A percentile compares a stretch with the other conserved stretches of the same genome.
Evolutionary conservation across 1,139 yeast species (phyloP).

Genomic region (Scheffersomyces lignicola): DNA sequence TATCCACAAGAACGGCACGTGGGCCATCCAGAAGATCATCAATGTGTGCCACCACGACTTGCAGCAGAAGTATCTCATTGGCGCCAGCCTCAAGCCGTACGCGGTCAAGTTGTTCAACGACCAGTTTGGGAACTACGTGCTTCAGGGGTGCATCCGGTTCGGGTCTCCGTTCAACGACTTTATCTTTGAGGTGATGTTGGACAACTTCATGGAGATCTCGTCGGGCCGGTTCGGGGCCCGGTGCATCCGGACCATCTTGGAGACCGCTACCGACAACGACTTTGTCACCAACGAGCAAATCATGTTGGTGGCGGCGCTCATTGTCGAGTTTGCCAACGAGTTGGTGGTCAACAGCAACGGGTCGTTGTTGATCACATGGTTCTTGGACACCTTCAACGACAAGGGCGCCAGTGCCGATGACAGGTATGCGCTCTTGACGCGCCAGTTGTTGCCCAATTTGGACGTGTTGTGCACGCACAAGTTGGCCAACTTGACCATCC

Average conservation of each 20-base stretch:
- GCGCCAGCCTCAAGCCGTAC: slow-evolving; percentile 73
- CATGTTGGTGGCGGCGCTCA: slow-evolving; percentile 74
- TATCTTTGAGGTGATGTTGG: slow-evolving; percentile 79
- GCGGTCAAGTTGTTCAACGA: slow-evolving; percentile 87
- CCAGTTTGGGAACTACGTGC: slow-evolving; percentile 94
- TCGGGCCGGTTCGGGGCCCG: slow-evolving; percentile 94
- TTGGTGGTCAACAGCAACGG: slow-evolving; percentile 87
- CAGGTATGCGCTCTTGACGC: slow-evolving; percentile 36
- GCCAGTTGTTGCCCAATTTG: slow-evolving; percentile 61
- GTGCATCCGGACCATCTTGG: slow-evolving; percentile 90
- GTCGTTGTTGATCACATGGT: slow-evolving; percentile 88
- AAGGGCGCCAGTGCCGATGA: slow-evolving; percentile 47
- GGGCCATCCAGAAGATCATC: slow-evolving; percentile 98
- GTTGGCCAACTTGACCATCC: slow-evolving; percentile 78
- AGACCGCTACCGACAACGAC: slow-evolving; percentile 45
- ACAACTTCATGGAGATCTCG: slow-evolving; percentile 78
- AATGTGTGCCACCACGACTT: slow-evolving; percentile 58
- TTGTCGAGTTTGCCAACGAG: slow-evolving; percentile 76
- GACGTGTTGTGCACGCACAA: slow-evolving; percentile 76
- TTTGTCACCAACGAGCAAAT: slow-evolving; percentile 61
- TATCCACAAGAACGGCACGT: slow-evolving; percentile 95
- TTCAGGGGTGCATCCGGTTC: slow-evolving; percentile 90
- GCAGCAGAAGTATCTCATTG: slow-evolving; percentile 71
- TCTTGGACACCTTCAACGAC: slow-evolving; percentile 79
- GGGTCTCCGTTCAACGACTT: slow-evolving; percentile 88